These are phyloP conservation scores for Cyclotella cryptica DNA, from an alignment of 108 stramenopile genomes.

Conservation along the genomic window DNA sequence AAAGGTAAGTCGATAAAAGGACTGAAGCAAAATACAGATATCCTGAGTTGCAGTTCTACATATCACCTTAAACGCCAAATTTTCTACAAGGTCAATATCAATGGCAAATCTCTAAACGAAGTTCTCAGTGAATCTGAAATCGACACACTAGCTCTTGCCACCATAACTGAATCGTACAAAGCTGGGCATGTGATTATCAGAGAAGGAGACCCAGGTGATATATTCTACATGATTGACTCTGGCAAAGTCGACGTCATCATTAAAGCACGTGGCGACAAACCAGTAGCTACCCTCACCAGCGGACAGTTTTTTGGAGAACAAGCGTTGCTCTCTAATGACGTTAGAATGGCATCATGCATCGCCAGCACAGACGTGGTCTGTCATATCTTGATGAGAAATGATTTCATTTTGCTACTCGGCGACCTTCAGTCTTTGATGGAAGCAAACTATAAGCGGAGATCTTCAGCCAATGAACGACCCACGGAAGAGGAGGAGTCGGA, in stretches of 20 bases:
- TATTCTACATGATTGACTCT: constrained; percentile 63
- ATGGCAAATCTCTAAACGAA: constrained; percentile 50
- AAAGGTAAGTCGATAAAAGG: constrained; percentile 30
- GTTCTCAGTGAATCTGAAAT: constrained; percentile 49
- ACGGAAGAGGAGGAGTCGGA: constrained; percentile 12
- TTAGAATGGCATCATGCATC: constrained; percentile 55
- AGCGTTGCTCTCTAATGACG: constrained; percentile 49
- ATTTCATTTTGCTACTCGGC: constrained; percentile 68
- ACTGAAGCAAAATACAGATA: neutral
- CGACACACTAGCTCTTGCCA: constrained; percentile 40
- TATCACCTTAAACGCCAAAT: neutral
- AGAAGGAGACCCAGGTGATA: constrained; percentile 60
- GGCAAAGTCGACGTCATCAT: constrained; percentile 53
- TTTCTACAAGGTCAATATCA: constrained; percentile 44
- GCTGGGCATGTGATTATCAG: constrained; percentile 48
- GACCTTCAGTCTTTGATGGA: constrained; percentile 65
- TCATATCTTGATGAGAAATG: constrained; percentile 62
- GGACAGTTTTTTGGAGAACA: constrained; percentile 59
- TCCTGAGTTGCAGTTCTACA: neutral
- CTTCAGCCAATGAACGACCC: neutral
- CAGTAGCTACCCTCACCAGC: constrained; percentile 40
- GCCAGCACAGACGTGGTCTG: constrained; percentile 51
- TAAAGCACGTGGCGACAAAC: constrained; percentile 30
- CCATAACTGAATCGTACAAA: constrained; percentile 29
- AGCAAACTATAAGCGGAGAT: constrained; percentile 19